Evolutionary conservation across 176 grass and related monocot species (phyloP), one percentile per base, ranked within the genome.

Genomic region (Olyra latifolia): DNA sequence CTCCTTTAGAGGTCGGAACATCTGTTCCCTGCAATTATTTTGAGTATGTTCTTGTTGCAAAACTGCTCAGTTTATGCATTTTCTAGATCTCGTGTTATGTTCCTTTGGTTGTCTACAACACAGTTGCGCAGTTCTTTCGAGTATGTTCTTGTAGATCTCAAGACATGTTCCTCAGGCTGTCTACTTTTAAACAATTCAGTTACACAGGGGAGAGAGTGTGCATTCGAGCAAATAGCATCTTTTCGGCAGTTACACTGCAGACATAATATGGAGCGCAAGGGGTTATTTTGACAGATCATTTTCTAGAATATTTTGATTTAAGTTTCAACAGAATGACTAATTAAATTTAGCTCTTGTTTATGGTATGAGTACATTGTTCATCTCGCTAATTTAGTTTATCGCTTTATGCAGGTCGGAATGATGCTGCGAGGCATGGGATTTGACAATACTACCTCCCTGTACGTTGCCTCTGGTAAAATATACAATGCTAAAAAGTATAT

Each of bases 371-470:
- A 46, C 13, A 70, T 25, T 41, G 54, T 3, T 61, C 64, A 40
- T 23, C 60, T 90, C 49, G 79, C 12, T 43, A 42, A n/a, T 75
- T 69, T 50, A 60, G 16, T 67, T 35, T 42, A 64, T 87, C 71
- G 52, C 16, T 61, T 42, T 42, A 58, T 87, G 81, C 81, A 98
- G 95, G 95, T 98, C 39, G 95, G 95, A 40, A 94, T 98, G 95
- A 98, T 98, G 95, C 81, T 98, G 77, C 90, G 86, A 19, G 95
- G 92, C 42, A 98, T 98, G 95, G 95, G 95, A 68, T 98, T 94
- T 74, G 90, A 79, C 54, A 93, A 98, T 66, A 87, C 69, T 44
- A 98, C 92, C 12, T 84, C 87, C 40, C 57, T 98, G 60, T 98
- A 93, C 65, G 75, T 98, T 77, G 90, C 95, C 49, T 98, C 95